Evolutionary conservation across 768 basidiomycete genomes (phyloP), one percentile per base, ranked within the genome.

Genomic region (Mycena belliarum): DNA sequence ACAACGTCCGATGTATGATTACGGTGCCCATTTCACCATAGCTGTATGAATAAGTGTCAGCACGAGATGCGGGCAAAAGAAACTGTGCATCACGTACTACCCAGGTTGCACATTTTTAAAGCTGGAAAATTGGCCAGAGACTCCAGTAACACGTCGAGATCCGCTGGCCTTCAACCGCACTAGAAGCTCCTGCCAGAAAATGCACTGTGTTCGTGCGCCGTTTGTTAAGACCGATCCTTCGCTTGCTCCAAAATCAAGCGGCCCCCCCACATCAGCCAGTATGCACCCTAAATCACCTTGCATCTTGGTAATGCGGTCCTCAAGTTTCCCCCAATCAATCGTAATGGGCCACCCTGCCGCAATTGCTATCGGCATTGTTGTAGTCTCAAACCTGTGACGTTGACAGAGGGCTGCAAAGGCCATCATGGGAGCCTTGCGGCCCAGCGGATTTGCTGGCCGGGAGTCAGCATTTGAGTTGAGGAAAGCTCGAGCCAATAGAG

Each of bases 11-110:
- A 15, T 50, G 49, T 11, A 57, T 57, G 20, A 57, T 45, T 3
- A 26, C 16, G 0, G 43, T 23, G 15, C 56, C 56, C 21, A 37
- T 6, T 32, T 57, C 56, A 11, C 56, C 56, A 23, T 57, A 57
- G 20, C 56, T 57, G n/a, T 1, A 12, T 14, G 18, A 41, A 32
- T 2, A 16, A 28, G 14, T 4, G 25, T 4, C 16, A 4, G 23
- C 8, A 6, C 32, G 9, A 16, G 26, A 26, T n/a, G 25, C 16
- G 28, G 35, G n/a, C 23, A 25, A 3, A 37, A 24, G n/a, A n/a
- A n/a, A n/a, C n/a, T n/a, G n/a, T n/a, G n/a, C n/a, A 45, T 10
- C 10, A 57, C 55, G 14, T 33, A 57, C 55, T 57, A 57, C 4
- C 55, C 55, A 6, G 49, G 55, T 41, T 46, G 48, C 20, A 20